Base-by-base conservation (phyloP, 305 asterid genomes). In the Fraxinus nigra region DNA sequence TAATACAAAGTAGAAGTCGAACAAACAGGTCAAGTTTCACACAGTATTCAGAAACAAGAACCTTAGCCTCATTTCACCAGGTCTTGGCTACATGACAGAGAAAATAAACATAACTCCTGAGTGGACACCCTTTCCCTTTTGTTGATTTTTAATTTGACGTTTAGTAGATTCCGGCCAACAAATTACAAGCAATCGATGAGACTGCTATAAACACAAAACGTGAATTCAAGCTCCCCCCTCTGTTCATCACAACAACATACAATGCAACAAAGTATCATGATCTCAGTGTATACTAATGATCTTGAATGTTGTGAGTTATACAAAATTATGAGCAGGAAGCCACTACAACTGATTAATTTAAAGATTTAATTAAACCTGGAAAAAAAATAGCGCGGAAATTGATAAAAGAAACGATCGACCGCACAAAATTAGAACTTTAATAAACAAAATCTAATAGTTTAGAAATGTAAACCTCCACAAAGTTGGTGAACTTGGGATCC, bases 401-500 rank as follows among this genome's bases (percentile, higher is more conserved):
- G 75, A 69, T 67, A 67, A 69, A 24, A 63, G 33, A 63, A 63
- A 63, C 72, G 11, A 54, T 54, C 10, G 7, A 54, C 24, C 7
- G 8, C 63, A 16, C 63, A 51, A 51, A 51, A 51, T 16, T 16
- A 51, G 18, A 51, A 51, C 63, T 51, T 51, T 16, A 22, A 20
- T 63, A 63, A 22, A 63, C 9, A 61, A 22, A 63, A 22, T 16
- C 32, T 24, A 63, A 22, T 26, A 63, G 72, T 63, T 63, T 69
- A 77, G 7, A 48, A 77, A 75, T 72, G 43, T 82, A 77, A 75
- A 95, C 99, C 94, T 95, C 99, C 30, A 95, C 99, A 80, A 95
- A 95, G 85, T 95, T 95, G 83, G 99, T 95, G 88, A 94, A 93
- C 86, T 95, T 95, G 81, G 98, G 98, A 88, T 95, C 98, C 89